phyloP scores from a whole-genome alignment of 2,329 filamentous ascomycete genomes.

The Fusarium agapanthi region DNA sequence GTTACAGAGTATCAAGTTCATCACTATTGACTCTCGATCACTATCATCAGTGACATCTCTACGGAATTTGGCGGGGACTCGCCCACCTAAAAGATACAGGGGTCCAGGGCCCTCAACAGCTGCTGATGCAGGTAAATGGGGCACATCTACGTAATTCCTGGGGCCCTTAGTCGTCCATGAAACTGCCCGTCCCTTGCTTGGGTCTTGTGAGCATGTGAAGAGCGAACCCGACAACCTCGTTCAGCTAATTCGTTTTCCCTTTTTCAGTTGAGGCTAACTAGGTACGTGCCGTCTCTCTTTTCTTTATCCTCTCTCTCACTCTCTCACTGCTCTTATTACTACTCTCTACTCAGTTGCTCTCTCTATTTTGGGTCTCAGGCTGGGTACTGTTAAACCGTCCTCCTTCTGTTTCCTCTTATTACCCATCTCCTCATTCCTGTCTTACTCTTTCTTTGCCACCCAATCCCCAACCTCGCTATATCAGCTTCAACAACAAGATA shows the following conservation, averaged over 20 bases:
- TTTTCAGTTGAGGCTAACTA: neutral
- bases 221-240: neutral
- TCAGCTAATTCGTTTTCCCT: neutral
- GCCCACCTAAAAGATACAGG: conserved; percentile 7
- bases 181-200: neutral
- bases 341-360: neutral
- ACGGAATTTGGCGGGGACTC: conserved; percentile 11
- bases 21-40: neutral
- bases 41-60: neutral
- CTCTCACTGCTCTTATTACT: neutral
- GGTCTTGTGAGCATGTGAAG: conserved; percentile 41
- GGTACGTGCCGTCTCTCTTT: neutral
- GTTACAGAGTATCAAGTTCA: neutral
- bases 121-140: conserved; percentile 22
- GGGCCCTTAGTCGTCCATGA: conserved; percentile 19
- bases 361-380: conserved; percentile 8
- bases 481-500: neutral
- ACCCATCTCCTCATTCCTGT: neutral
- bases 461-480: neutral
- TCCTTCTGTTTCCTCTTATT: conserved; percentile 4
- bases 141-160: conserved; percentile 32
- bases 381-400: neutral
- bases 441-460: conserved; percentile 2
- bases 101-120: conserved; percentile 12
- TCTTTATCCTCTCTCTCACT: neutral